Conservation (phyloP, 176 grass and related monocot genomes). For the Cymbopogon citratus region DNA sequence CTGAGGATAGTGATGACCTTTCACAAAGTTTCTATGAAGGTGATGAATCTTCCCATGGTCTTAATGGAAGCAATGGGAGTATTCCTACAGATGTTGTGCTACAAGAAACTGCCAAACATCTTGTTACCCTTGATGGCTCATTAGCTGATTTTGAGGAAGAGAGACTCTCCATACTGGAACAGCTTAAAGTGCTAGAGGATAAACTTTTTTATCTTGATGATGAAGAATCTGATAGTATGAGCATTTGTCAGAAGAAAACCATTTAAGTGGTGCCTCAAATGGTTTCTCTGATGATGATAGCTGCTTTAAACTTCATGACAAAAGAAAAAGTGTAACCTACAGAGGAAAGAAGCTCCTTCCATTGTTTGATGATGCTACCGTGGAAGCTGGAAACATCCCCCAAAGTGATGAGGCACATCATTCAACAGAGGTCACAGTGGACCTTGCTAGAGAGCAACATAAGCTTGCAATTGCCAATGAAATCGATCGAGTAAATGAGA, state of each 20-base stretch:
- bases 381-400: constrained; percentile 43
- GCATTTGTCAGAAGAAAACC: constrained; percentile 47
- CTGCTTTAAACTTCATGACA: constrained; percentile 37
- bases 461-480: constrained; percentile 60
- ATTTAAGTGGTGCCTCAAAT: constrained; percentile 41
- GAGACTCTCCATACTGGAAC: constrained; percentile 81
- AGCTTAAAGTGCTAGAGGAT: constrained; percentile 77
- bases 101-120: constrained; percentile 51
- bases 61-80: constrained; percentile 54
- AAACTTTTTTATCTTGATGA: constrained; percentile 75
- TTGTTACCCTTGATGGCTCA: constrained; percentile 54
- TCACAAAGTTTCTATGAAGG: constrained; percentile 56
- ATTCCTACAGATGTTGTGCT: constrained; percentile 60
- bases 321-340: constrained; percentile 36
- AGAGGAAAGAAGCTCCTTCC: constrained; percentile 86
- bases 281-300: constrained; percentile 56
- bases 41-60: constrained; percentile 56
- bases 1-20: constrained; percentile 69
- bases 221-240: constrained; percentile 46
- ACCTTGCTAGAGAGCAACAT: constrained; percentile 49
- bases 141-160: constrained; percentile 88
- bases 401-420: constrained; percentile 30
- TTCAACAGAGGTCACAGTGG: constrained; percentile 4
- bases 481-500: constrained; percentile 61
- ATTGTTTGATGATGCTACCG: constrained; percentile 59